A percentile compares a stretch with the other conserved stretches of the same genome.
Conservation (phyloP, 495 filamentous ascomycete genomes). For the Penicillium cinerascens region DNA sequence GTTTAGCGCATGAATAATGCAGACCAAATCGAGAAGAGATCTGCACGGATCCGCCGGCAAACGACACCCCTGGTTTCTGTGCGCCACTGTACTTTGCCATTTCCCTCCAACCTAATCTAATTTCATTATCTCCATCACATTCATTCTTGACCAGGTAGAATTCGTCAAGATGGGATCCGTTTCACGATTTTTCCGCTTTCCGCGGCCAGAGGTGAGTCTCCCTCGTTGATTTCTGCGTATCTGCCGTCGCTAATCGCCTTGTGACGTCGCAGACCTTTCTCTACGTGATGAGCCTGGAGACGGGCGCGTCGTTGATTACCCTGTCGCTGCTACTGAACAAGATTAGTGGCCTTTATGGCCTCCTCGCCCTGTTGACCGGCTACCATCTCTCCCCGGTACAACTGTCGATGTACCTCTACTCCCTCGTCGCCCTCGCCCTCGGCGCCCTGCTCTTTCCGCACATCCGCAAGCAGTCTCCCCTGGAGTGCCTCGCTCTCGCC, state of each 20-base stretch:
- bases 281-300: slow-evolving; percentile 78
- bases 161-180: slow-evolving; percentile 41
- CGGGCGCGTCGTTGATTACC: slow-evolving; percentile 76
- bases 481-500: slow-evolving; percentile 66
- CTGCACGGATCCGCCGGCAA: slow-evolving; percentile 5
- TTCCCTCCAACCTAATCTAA: not conserved
- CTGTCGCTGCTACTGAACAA: slow-evolving; percentile 83
- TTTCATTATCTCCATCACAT: slow-evolving; percentile 5
- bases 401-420: slow-evolving; percentile 81
- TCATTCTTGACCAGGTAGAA: slow-evolving; percentile 4
- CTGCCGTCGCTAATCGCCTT: slow-evolving; percentile 20
- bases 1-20: not conserved
- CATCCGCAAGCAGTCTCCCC: slow-evolving; percentile 63
- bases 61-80: slow-evolving; percentile 3
- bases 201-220: slow-evolving; percentile 54
- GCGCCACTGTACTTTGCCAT: not conserved
- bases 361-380: slow-evolving; percentile 81
- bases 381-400: slow-evolving; percentile 63
- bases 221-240: slow-evolving; percentile 4
- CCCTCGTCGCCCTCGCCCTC: slow-evolving; percentile 60
- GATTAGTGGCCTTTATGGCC: slow-evolving; percentile 78
- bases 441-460: slow-evolving; percentile 63
- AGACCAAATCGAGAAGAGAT: slow-evolving; percentile 4
- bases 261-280: slow-evolving; percentile 63
- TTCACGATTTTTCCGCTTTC: slow-evolving; percentile 52